Evolutionary conservation across 768 basidiomycete species (phyloP), one percentile per base, ranked within the genome.

Genomic region (Boletus sensibilis): DNA sequence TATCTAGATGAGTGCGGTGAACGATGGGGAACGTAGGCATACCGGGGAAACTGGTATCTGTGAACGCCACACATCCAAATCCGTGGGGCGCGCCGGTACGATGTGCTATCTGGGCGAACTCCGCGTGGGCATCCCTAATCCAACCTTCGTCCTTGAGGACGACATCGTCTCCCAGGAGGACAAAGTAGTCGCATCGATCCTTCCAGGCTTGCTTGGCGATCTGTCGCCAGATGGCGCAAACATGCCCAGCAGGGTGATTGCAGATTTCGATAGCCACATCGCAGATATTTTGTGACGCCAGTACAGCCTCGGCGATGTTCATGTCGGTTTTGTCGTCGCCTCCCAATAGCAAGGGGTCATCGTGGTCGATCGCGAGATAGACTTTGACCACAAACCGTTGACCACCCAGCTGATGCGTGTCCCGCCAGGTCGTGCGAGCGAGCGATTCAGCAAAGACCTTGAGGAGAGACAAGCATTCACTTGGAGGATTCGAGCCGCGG

Each of bases 1-100:
- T 78, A 31, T 83, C 77, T 65, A 86, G 69, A 60, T 86, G 84
- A 0, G 71, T 78, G 25, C 77, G 76, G 54, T 84, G 81, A 42
- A 86, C 48, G 49, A 84, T 72, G 1, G 85, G 84, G 59, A 85
- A 84, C 0, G 83, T 84, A 0, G 82, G 83, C 81, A 85, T 83
- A 0, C 82, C 85, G 0, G 79, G 80, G 60, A 83, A 85, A 10
- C 75, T 72, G 18, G 65, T 70, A 58, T 84, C 82, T 7, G 77
- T 82, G 68, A 86, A 84, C 0, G 82, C 78, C 2, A 85, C 77
- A 39, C 82, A 84, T 11, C 82, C 84, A 46, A 84, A 76, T 6
- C 84, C 83, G 6, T 68, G 60, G 5, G 78, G 80, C 0, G 72
- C 68, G 2, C 62, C 57, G 6, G 69, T 60, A 13, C 57, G 51